Evolutionary conservation across 2,329 filamentous ascomycete genomes (phyloP).

Genomic region (Fusarium haematococcum): DNA sequence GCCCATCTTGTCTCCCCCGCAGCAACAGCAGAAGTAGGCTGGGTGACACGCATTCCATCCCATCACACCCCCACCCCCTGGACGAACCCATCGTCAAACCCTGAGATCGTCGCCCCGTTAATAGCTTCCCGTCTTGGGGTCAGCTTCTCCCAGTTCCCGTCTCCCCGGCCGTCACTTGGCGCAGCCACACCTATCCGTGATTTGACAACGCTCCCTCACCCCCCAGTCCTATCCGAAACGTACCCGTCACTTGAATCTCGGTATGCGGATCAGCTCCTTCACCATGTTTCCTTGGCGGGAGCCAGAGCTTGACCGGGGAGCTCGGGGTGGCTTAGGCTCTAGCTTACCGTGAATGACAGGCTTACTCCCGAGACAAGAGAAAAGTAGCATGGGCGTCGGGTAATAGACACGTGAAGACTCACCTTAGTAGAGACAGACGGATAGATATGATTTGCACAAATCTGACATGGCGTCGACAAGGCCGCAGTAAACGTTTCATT

Average conservation of each 20-base stretch:
- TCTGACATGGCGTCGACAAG: neutral
- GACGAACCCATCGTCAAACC: neutral
- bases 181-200: constrained; percentile 17
- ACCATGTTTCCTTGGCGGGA: neutral
- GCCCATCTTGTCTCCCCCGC: neutral
- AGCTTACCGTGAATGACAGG: neutral
- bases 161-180: constrained; percentile 1
- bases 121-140: neutral
- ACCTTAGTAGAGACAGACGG: neutral
- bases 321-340: neutral
- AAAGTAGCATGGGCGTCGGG: neutral
- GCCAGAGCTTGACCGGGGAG: neutral
- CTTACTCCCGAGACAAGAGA: neutral
- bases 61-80: neutral
- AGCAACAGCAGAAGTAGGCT: neutral
- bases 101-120: neutral
- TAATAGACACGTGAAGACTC: neutral
- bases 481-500: neutral
- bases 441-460: neutral
- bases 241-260: neutral
- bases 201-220: constrained; percentile 1
- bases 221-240: neutral
- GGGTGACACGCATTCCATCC: neutral
- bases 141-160: neutral
- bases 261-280: neutral